Conservation (phyloP, 2,329 filamentous ascomycete genomes). For the Ceratocystis smalleyi region DNA sequence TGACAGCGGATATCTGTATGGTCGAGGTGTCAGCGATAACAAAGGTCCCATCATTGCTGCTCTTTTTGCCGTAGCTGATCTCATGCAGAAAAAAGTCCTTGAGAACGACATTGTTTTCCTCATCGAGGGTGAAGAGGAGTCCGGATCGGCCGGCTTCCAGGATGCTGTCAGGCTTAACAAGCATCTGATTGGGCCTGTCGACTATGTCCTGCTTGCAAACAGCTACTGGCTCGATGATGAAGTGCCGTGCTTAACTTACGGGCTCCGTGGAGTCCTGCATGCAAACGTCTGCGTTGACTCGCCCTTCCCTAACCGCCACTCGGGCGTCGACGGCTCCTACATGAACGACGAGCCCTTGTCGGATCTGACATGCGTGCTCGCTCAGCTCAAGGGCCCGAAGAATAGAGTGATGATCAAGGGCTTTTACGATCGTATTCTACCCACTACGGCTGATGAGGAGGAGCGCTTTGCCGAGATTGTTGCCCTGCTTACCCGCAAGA, state of each 20-base stretch:
- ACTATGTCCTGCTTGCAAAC: constrained; percentile 91
- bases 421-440: constrained; percentile 75
- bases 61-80: constrained; percentile 79
- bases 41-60: constrained; percentile 93
- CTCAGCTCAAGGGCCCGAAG: constrained; percentile 63
- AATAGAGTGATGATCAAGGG: constrained; percentile 73
- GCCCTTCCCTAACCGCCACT: constrained; percentile 75
- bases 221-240: constrained; percentile 98
- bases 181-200: constrained; percentile 69
- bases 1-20: constrained; percentile 83
- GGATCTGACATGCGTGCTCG: constrained; percentile 70
- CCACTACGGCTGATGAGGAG: constrained; percentile 59
- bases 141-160: constrained; percentile 78
- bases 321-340: constrained; percentile 87
- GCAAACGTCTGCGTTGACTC: constrained; percentile 81
- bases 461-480: constrained; percentile 73
- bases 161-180: constrained; percentile 69
- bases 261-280: constrained; percentile 82
- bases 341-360: constrained; percentile 83
- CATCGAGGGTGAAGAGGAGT: constrained; percentile 94
- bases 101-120: constrained; percentile 83
- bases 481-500: constrained; percentile 52
- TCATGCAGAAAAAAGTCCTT: constrained; percentile 68
- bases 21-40: constrained; percentile 92
- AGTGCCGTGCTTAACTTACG: constrained; percentile 88